Evolutionary conservation across 345 rosid genomes (phyloP).

Genomic region (Lumnitzera littorea): DNA sequence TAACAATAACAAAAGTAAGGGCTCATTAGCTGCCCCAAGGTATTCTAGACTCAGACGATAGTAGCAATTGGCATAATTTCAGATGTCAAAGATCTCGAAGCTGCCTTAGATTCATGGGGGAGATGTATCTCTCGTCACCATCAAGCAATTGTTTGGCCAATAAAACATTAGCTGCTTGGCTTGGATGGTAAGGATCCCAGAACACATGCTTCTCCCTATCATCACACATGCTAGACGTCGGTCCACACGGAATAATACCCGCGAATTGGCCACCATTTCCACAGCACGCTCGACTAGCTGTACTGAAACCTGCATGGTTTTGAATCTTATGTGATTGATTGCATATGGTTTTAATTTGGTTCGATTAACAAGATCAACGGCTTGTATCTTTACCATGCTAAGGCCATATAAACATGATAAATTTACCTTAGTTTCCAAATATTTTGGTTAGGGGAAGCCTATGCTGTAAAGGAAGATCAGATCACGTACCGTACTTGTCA

Average conservation of each 20-base stretch:
- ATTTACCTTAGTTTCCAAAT: no score
- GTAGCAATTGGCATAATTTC: neutral
- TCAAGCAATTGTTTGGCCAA: slow-evolving; percentile 58
- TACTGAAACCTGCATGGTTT: slow-evolving; percentile 44
- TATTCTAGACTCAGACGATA: neutral
- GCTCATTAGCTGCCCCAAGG: no score
- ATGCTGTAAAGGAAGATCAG: neutral
- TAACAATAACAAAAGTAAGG: no score
- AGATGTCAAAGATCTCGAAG: slow-evolving; percentile 44
- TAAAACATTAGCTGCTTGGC: slow-evolving; percentile 70
- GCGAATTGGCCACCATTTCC: slow-evolving; percentile 88
- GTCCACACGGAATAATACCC: slow-evolving; percentile 92
- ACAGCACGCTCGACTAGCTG: slow-evolving; percentile 80
- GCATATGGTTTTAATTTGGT: no score
- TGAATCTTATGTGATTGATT: no score
- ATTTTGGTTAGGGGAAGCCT: no score
- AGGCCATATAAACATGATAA: no score
- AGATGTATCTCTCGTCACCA: slow-evolving; percentile 41
- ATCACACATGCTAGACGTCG: slow-evolving; percentile 58
- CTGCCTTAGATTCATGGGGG: slow-evolving; percentile 65
- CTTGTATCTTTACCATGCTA: no score
- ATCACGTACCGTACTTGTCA: slow-evolving; percentile 47
- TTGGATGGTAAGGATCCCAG: slow-evolving; percentile 93
- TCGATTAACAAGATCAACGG: no score
- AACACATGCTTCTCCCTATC: slow-evolving; percentile 78